Conservation (phyloP, 306 rosid genomes). For the Cajanus cajan region DNA sequence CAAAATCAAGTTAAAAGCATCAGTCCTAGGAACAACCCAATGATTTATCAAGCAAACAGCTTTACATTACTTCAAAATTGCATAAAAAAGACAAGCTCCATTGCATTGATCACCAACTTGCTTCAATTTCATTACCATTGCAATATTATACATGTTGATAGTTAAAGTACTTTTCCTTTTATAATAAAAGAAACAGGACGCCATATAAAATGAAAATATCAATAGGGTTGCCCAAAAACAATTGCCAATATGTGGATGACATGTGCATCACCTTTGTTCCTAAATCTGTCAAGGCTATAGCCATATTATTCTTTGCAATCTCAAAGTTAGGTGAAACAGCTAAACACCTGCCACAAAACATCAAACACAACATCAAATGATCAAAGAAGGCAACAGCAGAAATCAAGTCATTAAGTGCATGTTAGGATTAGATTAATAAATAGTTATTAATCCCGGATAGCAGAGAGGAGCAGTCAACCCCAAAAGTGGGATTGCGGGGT, state of each 20-base stretch:
- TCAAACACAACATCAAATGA: conserved; percentile 32
- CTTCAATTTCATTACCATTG: conserved; percentile 21
- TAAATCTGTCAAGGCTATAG: conserved; percentile 97
- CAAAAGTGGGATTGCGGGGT: too few relatives aligned
- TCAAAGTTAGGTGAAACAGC: conserved; percentile 98
- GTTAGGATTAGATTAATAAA: background rate
- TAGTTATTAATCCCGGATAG: too few relatives aligned
- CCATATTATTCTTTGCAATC: conserved; percentile 99
- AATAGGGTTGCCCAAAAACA: background rate
- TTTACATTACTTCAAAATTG: background rate
- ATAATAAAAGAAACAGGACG: background rate
- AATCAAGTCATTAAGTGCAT: background rate
- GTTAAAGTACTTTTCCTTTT: background rate
- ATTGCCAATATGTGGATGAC: background rate
- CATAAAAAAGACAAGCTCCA: background rate
- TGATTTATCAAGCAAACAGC: background rate
- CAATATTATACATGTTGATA: background rate
- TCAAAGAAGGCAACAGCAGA: conserved; percentile 12
- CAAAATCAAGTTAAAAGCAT: background rate
- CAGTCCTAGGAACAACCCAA: background rate
- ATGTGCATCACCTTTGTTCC: conserved; percentile 80
- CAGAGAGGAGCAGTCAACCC: too few relatives aligned
- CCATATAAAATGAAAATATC: background rate
- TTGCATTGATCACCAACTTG: background rate
- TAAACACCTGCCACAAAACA: conserved; percentile 71